Evolutionary conservation across 208 protist genomes (phyloP).

Genomic region (Trypanosoma conorhini): DNA sequence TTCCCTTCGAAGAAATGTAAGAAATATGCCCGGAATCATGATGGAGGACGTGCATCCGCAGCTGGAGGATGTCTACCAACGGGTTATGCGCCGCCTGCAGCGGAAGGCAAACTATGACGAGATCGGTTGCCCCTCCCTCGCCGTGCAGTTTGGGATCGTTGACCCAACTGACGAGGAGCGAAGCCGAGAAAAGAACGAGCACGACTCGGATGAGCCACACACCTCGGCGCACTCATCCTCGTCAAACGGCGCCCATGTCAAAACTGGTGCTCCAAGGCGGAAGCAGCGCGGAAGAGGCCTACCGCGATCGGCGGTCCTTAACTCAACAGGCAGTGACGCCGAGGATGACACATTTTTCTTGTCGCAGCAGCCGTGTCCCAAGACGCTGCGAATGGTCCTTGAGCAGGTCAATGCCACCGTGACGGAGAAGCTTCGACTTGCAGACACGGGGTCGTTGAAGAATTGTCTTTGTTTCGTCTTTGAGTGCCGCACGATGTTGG

Average conservation of each 20-base stretch:
- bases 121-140: slow-evolving; percentile 41
- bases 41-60: slow-evolving; percentile 57
- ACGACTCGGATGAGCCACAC: slow-evolving; percentile 4
- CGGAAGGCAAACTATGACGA: slow-evolving; percentile 81
- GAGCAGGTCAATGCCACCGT: slow-evolving; percentile 63
- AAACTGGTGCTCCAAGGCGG: neutral
- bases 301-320: neutral
- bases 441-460: slow-evolving; percentile 67
- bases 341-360: slow-evolving; percentile 60
- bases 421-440: slow-evolving; percentile 64
- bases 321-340: neutral
- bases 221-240: neutral
- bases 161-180: slow-evolving; percentile 19
- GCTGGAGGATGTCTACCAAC: slow-evolving; percentile 71
- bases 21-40: neutral
- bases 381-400: slow-evolving; percentile 79
- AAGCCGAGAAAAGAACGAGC: slow-evolving; percentile 4
- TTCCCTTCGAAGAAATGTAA: slow-evolving; percentile 2
- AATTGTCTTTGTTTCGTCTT: slow-evolving; percentile 81
- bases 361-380: slow-evolving; percentile 72
- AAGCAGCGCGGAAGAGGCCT: neutral
- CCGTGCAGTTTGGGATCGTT: slow-evolving; percentile 68
- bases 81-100: slow-evolving; percentile 87
- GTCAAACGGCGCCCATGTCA: neutral
- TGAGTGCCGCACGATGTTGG: slow-evolving; percentile 76